Percentiles rank a stretch among this genome's conserved stretches.
phyloP scores from a whole-genome alignment of 768 basidiomycete species.

The Rhodosporidiobolus sp. region DNA sequence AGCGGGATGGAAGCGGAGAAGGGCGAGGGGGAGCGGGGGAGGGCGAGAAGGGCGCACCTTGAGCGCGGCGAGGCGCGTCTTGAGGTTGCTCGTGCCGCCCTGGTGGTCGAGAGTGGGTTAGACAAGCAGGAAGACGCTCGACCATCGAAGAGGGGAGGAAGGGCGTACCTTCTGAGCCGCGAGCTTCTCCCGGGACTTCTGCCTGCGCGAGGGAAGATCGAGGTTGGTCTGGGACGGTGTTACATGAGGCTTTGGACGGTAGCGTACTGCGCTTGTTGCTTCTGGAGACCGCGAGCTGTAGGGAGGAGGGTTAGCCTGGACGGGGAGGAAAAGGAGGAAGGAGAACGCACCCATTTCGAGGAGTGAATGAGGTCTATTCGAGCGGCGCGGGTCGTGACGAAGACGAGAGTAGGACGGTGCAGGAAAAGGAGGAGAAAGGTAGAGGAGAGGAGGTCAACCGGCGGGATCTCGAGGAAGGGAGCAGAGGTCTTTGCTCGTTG shows the following conservation, averaged over 20 bases:
- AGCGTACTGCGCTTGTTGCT: conserved; percentile 7
- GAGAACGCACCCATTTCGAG: no score
- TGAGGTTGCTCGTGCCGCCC: conserved; percentile 11
- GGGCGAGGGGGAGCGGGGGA: no score
- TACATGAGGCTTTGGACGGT: not conserved
- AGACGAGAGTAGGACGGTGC: no score
- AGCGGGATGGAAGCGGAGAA: no score
- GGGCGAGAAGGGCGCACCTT: conserved; percentile 7
- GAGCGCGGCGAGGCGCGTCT: not conserved
- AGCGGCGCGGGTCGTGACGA: no score
- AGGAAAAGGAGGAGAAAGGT: no score
- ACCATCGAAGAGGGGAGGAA: no score
- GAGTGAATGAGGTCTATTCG: no score
- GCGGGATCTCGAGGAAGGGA: no score
- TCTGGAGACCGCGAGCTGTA: conserved; percentile 6
- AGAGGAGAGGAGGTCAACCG: no score
- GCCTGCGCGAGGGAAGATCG: not conserved
- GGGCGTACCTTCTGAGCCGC: not conserved
- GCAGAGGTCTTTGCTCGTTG: no score
- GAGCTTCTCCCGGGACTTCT: not conserved
- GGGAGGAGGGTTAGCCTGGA: not conserved
- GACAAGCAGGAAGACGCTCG: not conserved
- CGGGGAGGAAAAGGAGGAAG: not conserved
- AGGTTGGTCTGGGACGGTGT: no score
- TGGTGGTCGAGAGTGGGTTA: not conserved